Evolutionary conservation across 345 rosid genomes (phyloP).

Genomic region (Camelina laxa): DNA sequence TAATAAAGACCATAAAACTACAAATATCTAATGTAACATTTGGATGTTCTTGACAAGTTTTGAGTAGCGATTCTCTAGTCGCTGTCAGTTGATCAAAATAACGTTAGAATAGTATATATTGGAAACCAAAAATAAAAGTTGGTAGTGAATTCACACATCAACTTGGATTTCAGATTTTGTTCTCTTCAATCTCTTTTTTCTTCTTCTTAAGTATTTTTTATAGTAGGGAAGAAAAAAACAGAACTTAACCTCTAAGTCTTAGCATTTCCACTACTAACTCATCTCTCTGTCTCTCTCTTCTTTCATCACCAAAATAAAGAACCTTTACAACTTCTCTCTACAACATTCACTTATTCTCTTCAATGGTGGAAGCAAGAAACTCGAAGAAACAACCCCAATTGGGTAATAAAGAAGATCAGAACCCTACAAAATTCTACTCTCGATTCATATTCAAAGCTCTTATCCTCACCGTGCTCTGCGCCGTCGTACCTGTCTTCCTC

Average conservation of each 20-base stretch:
- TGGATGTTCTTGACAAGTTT: slow-evolving; percentile 8
- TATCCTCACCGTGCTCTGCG: slow-evolving; percentile 54
- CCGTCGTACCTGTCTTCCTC: slow-evolving; percentile 64
- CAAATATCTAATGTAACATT: slow-evolving; percentile 13
- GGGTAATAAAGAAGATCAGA: slow-evolving; percentile 45
- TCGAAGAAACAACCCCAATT: slow-evolving; percentile 42
- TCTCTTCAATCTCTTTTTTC: slow-evolving; percentile 33
- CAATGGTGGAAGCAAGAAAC: slow-evolving; percentile 70
- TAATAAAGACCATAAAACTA: neutral
- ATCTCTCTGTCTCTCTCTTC: slow-evolving; percentile 31
- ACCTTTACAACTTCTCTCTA: slow-evolving; percentile 12
- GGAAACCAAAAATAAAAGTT: slow-evolving; percentile 35
- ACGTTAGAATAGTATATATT: slow-evolving; percentile 42
- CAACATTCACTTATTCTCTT: slow-evolving; percentile 26
- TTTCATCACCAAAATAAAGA: slow-evolving; percentile 39
- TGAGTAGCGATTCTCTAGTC: slow-evolving; percentile 31
- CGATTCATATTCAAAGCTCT: slow-evolving; percentile 73
- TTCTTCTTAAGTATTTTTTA: neutral
- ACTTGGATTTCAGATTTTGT: slow-evolving; percentile 44
- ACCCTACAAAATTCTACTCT: slow-evolving; percentile 56
- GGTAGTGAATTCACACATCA: slow-evolving; percentile 30
- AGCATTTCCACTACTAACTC: slow-evolving; percentile 38
- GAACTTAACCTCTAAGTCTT: slow-evolving; percentile 57
- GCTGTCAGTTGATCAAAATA: slow-evolving; percentile 27
- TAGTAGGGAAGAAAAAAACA: neutral